Evolutionary conservation across 371 early-diverging fungal species (phyloP), one percentile per base, ranked within the genome.

Genomic region (Haplosporangium sp.): DNA sequence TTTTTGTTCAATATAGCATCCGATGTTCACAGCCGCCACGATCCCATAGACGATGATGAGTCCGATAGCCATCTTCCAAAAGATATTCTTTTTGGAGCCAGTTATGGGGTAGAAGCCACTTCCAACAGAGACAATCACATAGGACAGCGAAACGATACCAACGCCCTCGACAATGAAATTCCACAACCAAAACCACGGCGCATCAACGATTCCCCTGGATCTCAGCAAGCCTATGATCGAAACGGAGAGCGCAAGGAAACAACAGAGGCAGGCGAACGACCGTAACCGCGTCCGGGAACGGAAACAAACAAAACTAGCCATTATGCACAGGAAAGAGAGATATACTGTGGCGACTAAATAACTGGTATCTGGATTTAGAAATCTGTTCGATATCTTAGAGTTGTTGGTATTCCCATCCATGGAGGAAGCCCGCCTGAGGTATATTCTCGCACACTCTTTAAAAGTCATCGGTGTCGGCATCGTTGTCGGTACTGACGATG

Each of bases 101-200:
- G 73, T 18, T 68, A 69, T 68, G 0, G 79, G 69, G 23, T 79
- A 79, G 40, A 79, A 79, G 2, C 73, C 79, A 37, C 61, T 69
- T 5, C 79, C 79, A 10, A 73, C 73, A 0, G 59, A 53, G 55
- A 72, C 66, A 23, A 79, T 69, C 6, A 66, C 60, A 20, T 46
- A 62, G 8, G 65, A 47, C 14, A 79, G 62, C 12, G 60, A 54
- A 1, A 55, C 55, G 14, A 65, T 65, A 6, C 65, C 69, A 10
- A 73, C 5, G 9, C 60, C 46, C 55, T 79, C 79, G 0, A 62
- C 73, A 1, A 55, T 29, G 48, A 72, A 69, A 43, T 68, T 72
- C 73, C 73, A 72, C 3, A 59, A 16, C 79, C 79, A 79, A 41
- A 62, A 79, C 20, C 47, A 11, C 11, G 55, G 50, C 5, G 62